Evolutionary conservation across 2,329 filamentous ascomycete genomes (phyloP).

Genomic region (Aspergillus viridinutans): DNA sequence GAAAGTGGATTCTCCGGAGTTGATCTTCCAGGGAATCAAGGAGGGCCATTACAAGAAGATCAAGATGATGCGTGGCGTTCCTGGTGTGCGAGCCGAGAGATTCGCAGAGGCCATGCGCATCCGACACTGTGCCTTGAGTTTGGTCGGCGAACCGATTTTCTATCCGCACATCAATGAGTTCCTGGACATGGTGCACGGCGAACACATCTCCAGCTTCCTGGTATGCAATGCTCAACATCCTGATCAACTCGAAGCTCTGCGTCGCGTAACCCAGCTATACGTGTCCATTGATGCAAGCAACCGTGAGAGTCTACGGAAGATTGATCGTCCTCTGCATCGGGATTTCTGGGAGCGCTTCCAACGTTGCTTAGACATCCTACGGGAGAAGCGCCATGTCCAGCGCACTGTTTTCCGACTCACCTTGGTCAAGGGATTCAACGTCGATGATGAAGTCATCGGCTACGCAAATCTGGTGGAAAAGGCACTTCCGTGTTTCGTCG

Average conservation of each 20-base stretch:
- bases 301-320: constrained; percentile 77
- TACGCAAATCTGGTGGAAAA: constrained; percentile 86
- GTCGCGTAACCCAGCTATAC: constrained; percentile 90
- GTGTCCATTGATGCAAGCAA: constrained; percentile 95
- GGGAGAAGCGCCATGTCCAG: constrained; percentile 76
- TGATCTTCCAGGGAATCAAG: constrained; percentile 88
- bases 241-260: constrained; percentile 75
- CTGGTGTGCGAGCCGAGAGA: constrained; percentile 84
- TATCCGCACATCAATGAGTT: constrained; percentile 97
- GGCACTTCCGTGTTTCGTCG: constrained; percentile 84
- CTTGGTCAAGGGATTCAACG: constrained; percentile 95
- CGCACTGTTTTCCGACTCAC: constrained; percentile 93
- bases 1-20: constrained; percentile 84
- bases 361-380: constrained; percentile 81
- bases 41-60: constrained; percentile 95
- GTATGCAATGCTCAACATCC: constrained; percentile 98
- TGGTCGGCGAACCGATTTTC: constrained; percentile 98
- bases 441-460: constrained; percentile 85
- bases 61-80: constrained; percentile 91
- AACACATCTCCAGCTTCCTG: constrained; percentile 87
- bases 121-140: constrained; percentile 82
- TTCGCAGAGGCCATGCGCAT: constrained; percentile 92
- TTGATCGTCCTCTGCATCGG: constrained; percentile 86
- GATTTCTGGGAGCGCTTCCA: constrained; percentile 98
- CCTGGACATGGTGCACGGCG: constrained; percentile 72